These are phyloP conservation scores for Penicillium sp. DNA, from an alignment of 2,329 filamentous ascomycete species.

Conservation along the genomic window DNA sequence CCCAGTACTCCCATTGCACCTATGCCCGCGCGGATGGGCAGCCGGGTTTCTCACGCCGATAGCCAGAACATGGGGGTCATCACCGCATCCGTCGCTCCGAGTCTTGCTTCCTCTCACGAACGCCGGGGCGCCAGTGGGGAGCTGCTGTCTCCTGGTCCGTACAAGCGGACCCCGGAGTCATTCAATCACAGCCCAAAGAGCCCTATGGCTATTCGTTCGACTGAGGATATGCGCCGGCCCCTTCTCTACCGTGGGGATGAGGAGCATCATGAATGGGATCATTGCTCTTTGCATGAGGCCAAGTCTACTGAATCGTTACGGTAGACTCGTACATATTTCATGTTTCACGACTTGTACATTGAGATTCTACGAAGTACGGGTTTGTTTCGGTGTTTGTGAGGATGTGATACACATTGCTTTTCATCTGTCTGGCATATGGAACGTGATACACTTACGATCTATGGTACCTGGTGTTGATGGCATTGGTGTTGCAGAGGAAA, in stretches of 20 bases:
- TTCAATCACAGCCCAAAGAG: background rate
- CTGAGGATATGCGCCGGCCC: slow-evolving; percentile 1
- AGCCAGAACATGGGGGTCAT: background rate
- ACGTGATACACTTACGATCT: background rate
- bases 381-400: background rate
- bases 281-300: background rate
- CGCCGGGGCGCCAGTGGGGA: background rate
- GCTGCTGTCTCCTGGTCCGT: background rate
- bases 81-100: background rate
- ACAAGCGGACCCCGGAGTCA: background rate
- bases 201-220: background rate
- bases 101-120: background rate
- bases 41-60: background rate
- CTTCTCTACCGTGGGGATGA: slow-evolving; percentile 5
- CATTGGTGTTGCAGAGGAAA: background rate
- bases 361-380: background rate
- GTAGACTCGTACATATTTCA: background rate
- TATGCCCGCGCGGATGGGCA: background rate
- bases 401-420: background rate
- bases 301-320: background rate
- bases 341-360: background rate
- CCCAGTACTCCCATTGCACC: background rate
- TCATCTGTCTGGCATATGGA: background rate
- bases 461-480: background rate
- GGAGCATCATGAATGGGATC: slow-evolving; percentile 3